These are phyloP conservation scores for Dianthus caryophyllus DNA, from an alignment of 148 eudicot species.

Conservation along the genomic window DNA sequence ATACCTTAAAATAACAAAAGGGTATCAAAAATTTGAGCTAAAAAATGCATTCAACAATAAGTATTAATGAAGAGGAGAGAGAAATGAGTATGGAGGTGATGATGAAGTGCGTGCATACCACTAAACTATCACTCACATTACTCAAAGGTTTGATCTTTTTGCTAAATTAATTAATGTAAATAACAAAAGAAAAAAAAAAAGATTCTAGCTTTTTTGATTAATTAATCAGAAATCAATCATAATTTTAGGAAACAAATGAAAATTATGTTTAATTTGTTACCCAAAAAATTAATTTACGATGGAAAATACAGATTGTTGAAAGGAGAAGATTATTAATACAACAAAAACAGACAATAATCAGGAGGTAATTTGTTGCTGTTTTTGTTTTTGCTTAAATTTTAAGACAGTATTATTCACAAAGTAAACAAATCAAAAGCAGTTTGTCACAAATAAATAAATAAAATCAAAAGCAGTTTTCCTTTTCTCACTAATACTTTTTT, in stretches of 20 bases:
- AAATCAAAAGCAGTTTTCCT: too few species aligned
- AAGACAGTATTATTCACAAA: too few species aligned
- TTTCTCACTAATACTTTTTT: too few species aligned
- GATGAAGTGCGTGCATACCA: slow-evolving; percentile 2
- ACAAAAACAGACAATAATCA: not conserved
- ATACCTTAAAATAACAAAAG: slow-evolving; percentile 22
- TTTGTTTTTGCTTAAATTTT: not conserved
- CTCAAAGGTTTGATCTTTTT: not conserved
- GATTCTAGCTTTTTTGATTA: too few species aligned
- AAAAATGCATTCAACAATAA: not conserved
- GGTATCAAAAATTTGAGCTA: slow-evolving; percentile 15
- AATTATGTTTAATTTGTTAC: not conserved
- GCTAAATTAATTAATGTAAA: not conserved
- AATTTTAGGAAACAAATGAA: not conserved
- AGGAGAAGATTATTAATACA: not conserved
- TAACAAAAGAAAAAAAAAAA: too few species aligned
- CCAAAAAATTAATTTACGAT: not conserved
- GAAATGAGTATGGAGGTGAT: not conserved
- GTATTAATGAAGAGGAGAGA: not conserved
- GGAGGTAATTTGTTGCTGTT: not conserved
- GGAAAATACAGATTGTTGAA: not conserved
- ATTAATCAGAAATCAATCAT: not conserved
- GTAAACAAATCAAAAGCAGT: too few species aligned
- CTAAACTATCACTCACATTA: not conserved
- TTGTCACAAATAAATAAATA: too few species aligned